Percentiles rank a stretch among this genome's conserved stretches.
Evolutionary conservation across 805 yeast genomes (phyloP).

Genomic region (Lipomyces anomalus): DNA sequence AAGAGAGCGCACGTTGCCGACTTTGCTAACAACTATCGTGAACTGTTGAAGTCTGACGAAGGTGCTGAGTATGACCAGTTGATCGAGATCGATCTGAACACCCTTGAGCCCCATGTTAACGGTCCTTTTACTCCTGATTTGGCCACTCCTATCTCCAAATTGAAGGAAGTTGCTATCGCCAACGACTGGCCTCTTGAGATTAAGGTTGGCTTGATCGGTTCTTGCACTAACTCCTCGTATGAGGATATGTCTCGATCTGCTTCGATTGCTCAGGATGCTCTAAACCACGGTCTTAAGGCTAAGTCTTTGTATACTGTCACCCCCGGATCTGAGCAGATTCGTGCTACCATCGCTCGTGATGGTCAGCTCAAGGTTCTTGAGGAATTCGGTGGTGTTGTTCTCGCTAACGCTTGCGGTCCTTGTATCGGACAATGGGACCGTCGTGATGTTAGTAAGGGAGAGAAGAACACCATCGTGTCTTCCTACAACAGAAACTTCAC

Average conservation of each 20-base stretch:
- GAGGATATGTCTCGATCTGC: conserved; percentile 98
- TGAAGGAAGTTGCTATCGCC: conserved; percentile 61
- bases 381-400: conserved; percentile 82
- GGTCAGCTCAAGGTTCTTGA: conserved; percentile 78
- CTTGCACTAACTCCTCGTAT: conserved; percentile 97
- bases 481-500: conserved; percentile 97
- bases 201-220: conserved; percentile 92
- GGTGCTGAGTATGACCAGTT: conserved; percentile 90
- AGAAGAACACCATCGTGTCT: conserved; percentile 78
- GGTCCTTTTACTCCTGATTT: conserved; percentile 99
- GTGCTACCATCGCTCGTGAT: conserved; percentile 95
- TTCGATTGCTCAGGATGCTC: conserved; percentile 82
- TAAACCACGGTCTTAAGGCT: conserved; percentile 78
- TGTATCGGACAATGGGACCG: conserved; percentile 99
- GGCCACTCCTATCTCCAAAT: conserved; percentile 83
- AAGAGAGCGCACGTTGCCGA: conserved; percentile 77
- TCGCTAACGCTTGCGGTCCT: conserved; percentile 99
- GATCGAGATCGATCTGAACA: conserved; percentile 78
- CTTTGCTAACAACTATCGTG: conserved; percentile 60
- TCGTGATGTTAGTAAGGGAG: conserved; percentile 52
- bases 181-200: conserved; percentile 84
- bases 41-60: conserved; percentile 72
- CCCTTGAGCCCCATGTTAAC: conserved; percentile 89
- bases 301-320: conserved; percentile 90
- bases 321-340: conserved; percentile 96